A percentile compares a stretch with the other conserved stretches of the same genome.
phyloP scores from a whole-genome alignment of 805 yeast genomes.

The Cyberlindnera amylophila region DNA sequence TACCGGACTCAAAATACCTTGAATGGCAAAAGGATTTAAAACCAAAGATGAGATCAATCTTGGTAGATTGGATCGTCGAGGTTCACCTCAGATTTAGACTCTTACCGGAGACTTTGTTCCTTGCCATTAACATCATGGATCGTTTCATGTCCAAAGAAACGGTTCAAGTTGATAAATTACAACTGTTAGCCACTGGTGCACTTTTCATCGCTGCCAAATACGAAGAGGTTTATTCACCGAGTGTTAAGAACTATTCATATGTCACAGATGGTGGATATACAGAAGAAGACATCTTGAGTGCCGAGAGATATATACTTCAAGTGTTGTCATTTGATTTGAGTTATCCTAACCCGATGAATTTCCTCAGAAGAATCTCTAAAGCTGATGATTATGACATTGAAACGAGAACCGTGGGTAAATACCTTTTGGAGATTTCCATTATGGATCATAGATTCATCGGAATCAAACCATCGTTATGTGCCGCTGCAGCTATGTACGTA shows the following conservation, averaged over 20 bases:
- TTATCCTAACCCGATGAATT: slow-evolving; percentile 88
- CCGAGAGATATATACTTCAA: slow-evolving; percentile 76
- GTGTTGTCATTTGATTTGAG: slow-evolving; percentile 70
- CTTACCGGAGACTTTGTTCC: slow-evolving; percentile 78
- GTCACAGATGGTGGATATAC: slow-evolving; percentile 84
- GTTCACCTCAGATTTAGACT: slow-evolving; percentile 81
- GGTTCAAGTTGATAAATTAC: slow-evolving; percentile 75
- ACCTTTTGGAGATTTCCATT: slow-evolving; percentile 70
- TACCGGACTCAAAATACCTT: slow-evolving; percentile 69
- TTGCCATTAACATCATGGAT: slow-evolving; percentile 85
- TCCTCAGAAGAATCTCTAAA: slow-evolving; percentile 80
- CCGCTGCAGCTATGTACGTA: slow-evolving; percentile 87
- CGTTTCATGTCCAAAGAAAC: slow-evolving; percentile 72
- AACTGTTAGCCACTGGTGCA: slow-evolving; percentile 80
- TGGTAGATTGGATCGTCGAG: slow-evolving; percentile 93
- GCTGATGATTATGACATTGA: slow-evolving; percentile 87
- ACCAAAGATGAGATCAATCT: slow-evolving; percentile 79
- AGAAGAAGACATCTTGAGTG: slow-evolving; percentile 75
- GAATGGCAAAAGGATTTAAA: slow-evolving; percentile 61
- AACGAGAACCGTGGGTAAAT: slow-evolving; percentile 81
- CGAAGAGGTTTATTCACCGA: slow-evolving; percentile 88
- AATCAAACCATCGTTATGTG: slow-evolving; percentile 67
- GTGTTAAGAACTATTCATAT: slow-evolving; percentile 79
- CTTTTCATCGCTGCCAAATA: slow-evolving; percentile 88
- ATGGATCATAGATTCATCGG: slow-evolving; percentile 76